A percentile compares a stretch with the other conserved stretches of the same genome.
These are phyloP conservation scores for Aspergillus jensenii DNA, from an alignment of 2,329 filamentous ascomycete species.

Conservation along the genomic window DNA sequence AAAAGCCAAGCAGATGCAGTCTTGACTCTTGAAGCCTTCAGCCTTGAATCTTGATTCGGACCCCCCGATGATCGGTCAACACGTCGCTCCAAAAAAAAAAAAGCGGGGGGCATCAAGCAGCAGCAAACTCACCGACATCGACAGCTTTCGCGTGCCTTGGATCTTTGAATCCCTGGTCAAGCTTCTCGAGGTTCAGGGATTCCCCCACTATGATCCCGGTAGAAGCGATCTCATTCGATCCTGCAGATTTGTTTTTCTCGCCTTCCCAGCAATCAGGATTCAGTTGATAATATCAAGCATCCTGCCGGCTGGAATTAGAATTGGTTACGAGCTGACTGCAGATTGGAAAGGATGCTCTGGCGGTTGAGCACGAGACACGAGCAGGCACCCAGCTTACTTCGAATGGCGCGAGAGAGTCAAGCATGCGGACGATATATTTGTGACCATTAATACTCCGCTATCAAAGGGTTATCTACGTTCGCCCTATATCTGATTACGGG, in stretches of 20 bases:
- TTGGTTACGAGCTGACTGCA: conserved; percentile 1
- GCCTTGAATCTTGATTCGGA: neutral
- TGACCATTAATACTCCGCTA: neutral
- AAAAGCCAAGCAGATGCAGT: neutral
- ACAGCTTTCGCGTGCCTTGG: conserved; percentile 9
- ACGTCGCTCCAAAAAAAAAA: neutral
- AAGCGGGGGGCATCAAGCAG: neutral
- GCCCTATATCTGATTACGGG: neutral
- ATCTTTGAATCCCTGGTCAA: conserved; percentile 17
- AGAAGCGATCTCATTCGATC: conserved; percentile 8
- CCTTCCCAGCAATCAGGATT: conserved; percentile 7
- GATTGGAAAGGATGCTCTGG: neutral
- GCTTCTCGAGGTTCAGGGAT: conserved; percentile 23
- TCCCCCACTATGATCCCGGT: conserved; percentile 14
- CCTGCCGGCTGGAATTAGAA: neutral
- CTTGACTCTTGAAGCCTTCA: neutral
- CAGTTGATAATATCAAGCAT: conserved; percentile 2
- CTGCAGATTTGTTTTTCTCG: neutral
- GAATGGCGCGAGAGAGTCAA: neutral
- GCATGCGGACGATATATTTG: neutral
- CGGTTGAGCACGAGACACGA: neutral
- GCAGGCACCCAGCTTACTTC: neutral
- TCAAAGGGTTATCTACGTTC: neutral
- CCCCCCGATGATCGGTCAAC: conserved; percentile 4
- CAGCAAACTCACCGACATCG: conserved; percentile 9